A percentile compares a stretch with the other conserved stretches of the same genome.
phyloP scores from a whole-genome alignment of 768 basidiomycete genomes.

The Mrakia blollopis region DNA sequence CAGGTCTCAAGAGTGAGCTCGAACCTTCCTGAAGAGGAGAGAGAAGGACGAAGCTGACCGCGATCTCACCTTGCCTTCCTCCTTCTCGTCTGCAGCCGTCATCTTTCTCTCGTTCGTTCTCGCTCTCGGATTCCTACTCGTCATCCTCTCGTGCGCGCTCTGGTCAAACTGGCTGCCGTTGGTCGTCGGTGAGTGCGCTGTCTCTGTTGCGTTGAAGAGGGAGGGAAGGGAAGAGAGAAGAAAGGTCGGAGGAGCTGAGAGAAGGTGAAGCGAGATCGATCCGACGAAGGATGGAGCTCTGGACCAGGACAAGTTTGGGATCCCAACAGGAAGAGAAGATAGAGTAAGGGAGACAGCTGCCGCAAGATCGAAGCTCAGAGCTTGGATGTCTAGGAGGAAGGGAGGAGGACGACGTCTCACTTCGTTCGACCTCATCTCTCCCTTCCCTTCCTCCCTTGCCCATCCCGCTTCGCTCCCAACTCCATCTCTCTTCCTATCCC shows the following conservation, averaged over 20 bases:
- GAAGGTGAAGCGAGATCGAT: background rate
- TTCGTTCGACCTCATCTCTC: no score
- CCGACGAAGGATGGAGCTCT: no score
- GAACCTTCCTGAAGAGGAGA: background rate
- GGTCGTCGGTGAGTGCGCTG: conserved; percentile 67
- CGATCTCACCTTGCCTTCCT: conserved; percentile 5
- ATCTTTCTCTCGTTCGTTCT: conserved; percentile 95
- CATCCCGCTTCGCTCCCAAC: no score
- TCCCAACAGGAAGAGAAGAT: no score
- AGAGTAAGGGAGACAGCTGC: no score
- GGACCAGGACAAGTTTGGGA: no score
- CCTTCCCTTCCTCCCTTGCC: no score
- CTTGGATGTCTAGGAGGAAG: no score
- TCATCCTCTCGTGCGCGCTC: conserved; percentile 93
- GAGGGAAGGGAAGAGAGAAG: background rate
- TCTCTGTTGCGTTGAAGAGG: background rate
- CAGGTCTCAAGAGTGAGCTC: conserved; percentile 39
- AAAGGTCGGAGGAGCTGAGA: background rate
- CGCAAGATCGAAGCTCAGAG: no score
- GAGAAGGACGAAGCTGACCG: background rate
- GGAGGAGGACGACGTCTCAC: no score
- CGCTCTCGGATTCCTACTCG: conserved; percentile 93
- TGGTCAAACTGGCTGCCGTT: conserved; percentile 97
- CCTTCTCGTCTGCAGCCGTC: conserved; percentile 48
- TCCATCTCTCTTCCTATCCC: no score